Percentiles rank a stretch among this genome's conserved stretches.
phyloP scores from a whole-genome alignment of 352 stramenopile species.

The Phytopythium helicoides region DNA sequence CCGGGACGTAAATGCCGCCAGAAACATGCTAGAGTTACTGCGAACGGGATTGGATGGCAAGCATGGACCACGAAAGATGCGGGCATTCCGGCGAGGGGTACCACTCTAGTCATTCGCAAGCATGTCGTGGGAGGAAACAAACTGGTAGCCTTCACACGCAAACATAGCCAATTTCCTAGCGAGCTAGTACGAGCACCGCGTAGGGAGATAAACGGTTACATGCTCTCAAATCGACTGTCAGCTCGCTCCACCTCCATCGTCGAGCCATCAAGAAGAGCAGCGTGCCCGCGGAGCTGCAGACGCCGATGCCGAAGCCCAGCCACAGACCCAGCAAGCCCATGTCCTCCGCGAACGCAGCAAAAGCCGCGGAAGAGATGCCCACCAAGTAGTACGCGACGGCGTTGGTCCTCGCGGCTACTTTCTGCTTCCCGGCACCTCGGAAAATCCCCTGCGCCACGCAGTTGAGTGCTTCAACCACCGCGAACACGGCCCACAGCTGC shows the following conservation, averaged over 20 bases:
- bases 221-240: too few species aligned
- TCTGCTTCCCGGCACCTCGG: conserved; percentile 60
- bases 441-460: conserved; percentile 63
- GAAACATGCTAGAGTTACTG: too few species aligned
- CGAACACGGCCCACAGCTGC: conserved; percentile 35
- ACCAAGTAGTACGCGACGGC: conserved; percentile 74
- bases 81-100: too few species aligned
- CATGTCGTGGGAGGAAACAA: too few species aligned
- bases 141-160: too few species aligned
- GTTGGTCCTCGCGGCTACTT: conserved; percentile 54
- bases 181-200: too few species aligned
- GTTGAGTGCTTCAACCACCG: conserved; percentile 53
- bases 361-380: conserved; percentile 58
- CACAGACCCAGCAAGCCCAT: conserved; percentile 54
- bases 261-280: conserved; percentile 38
- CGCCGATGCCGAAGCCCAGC: conserved; percentile 51
- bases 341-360: conserved; percentile 46
- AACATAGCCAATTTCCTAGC: too few species aligned
- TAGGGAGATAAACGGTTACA: too few species aligned
- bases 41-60: too few species aligned
- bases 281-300: conserved; percentile 21
- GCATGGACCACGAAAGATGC: too few species aligned
- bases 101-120: too few species aligned
- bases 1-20: too few species aligned
- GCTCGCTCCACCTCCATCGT: conserved; percentile 23